Conservation (phyloP, 108 stramenopile species). For the Epithemia pelagica region DNA sequence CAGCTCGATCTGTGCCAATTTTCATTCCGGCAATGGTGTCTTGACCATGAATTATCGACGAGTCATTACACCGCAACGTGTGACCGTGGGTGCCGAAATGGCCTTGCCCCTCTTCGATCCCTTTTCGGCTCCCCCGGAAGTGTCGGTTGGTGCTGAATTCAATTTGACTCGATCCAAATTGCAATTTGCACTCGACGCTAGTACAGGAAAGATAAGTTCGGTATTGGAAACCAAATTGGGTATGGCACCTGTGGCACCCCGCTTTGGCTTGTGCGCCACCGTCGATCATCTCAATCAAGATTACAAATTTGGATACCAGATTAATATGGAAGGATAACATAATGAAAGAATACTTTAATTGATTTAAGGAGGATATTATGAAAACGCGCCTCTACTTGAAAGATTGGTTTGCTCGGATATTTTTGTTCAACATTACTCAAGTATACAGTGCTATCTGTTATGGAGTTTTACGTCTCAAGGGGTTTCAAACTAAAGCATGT, state of each 20-base stretch:
- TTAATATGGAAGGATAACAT: constrained; percentile 62
- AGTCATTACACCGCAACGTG: constrained; percentile 66
- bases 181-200: constrained; percentile 57
- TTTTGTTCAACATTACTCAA: no score
- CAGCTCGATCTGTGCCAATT: constrained; percentile 57
- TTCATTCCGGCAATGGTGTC: constrained; percentile 49
- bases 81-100: constrained; percentile 64
- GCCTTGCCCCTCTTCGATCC: constrained; percentile 36
- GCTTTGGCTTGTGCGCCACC: constrained; percentile 61
- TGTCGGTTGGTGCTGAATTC: constrained; percentile 79
- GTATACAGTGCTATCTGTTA: no score
- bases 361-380: no score
- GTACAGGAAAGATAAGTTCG: constrained; percentile 51
- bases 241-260: constrained; percentile 64
- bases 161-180: constrained; percentile 67
- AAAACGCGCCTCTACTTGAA: no score
- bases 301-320: constrained; percentile 79
- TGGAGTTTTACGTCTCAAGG: no score
- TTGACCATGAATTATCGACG: constrained; percentile 61
- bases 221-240: constrained; percentile 72
- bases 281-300: constrained; percentile 69
- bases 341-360: no score
- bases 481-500: no score
- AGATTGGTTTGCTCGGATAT: no score
- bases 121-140: constrained; percentile 51